A percentile compares a stretch with the other conserved stretches of the same genome.
phyloP scores from a whole-genome alignment of 371 early-diverging fungal genomes.

The Nosema granulosis region DNA sequence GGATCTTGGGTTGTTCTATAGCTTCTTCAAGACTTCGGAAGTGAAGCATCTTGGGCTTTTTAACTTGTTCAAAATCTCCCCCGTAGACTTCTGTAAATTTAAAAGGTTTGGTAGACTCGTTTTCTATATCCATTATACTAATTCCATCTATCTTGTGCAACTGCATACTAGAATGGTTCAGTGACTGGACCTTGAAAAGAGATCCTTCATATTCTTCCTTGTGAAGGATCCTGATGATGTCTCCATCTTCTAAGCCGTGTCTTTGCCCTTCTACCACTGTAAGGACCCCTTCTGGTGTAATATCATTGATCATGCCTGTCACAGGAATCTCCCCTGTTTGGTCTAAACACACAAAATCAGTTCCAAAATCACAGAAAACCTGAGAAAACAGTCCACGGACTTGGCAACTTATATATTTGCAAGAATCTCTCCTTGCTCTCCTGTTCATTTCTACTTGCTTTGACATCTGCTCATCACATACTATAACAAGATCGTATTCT shows the following conservation, averaged over 20 bases:
- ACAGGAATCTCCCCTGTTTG: constrained; percentile 85
- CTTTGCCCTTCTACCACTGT: constrained; percentile 62
- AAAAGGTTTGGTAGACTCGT: constrained; percentile 16
- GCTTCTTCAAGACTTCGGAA: constrained; percentile 42
- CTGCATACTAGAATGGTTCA: constrained; percentile 55
- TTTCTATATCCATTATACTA: constrained; percentile 7
- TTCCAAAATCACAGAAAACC: constrained; percentile 91
- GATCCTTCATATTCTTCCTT: constrained; percentile 39
- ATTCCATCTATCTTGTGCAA: constrained; percentile 44
- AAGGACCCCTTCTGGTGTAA: constrained; percentile 70
- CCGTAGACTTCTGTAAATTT: constrained; percentile 23
- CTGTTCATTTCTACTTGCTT: constrained; percentile 81
- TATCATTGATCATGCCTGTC: constrained; percentile 83
- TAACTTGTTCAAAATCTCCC: constrained; percentile 48
- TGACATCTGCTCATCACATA: constrained; percentile 81
- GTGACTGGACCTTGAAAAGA: constrained; percentile 52
- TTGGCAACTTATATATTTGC: constrained; percentile 85
- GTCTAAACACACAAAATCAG: constrained; percentile 78
- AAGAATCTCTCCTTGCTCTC: constrained; percentile 74
- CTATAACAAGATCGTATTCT: constrained; percentile 75
- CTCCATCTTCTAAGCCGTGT: constrained; percentile 65
- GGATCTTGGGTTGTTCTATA: constrained; percentile 33
- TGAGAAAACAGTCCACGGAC: constrained; percentile 86
- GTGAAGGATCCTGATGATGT: constrained; percentile 57
- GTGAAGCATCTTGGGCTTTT: constrained; percentile 41